Conservation (phyloP, 768 basidiomycete species). For the Neoboletus brunneissimus region DNA sequence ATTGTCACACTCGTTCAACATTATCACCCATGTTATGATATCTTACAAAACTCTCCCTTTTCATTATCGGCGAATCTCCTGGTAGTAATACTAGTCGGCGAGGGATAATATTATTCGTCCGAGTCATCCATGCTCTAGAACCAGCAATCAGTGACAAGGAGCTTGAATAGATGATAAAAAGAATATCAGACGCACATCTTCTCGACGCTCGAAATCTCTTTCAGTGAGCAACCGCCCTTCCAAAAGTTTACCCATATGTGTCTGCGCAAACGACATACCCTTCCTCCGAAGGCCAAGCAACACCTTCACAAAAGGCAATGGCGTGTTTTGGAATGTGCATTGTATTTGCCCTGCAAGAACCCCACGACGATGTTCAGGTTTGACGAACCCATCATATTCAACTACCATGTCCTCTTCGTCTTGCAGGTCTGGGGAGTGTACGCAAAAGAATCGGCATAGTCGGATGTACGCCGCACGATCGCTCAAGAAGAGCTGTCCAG, state of each 20-base stretch:
- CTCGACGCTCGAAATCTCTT: constrained; percentile 24
- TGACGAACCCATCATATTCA: constrained; percentile 22
- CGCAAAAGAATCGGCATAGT: constrained; percentile 38
- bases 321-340: constrained; percentile 5
- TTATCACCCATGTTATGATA: not conserved
- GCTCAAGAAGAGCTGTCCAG: constrained; percentile 44
- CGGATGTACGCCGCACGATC: constrained; percentile 32
- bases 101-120: not conserved
- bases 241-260: constrained; percentile 43
- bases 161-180: not conserved
- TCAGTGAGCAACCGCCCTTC: constrained; percentile 24
- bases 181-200: not conserved
- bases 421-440: constrained; percentile 41
- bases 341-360: not conserved
- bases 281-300: constrained; percentile 39
- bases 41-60: not conserved
- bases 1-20: not conserved
- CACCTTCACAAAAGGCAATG: constrained; percentile 27
- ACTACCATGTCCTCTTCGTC: constrained; percentile 41
- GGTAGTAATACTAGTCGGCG: not conserved
- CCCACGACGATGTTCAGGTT: not conserved
- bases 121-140: not conserved
- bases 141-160: not conserved
- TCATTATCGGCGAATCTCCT: too few species aligned
- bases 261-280: constrained; percentile 35